Base-by-base conservation (phyloP, 768 basidiomycete species). In the Rhodosporidiobolus sp. region DNA sequence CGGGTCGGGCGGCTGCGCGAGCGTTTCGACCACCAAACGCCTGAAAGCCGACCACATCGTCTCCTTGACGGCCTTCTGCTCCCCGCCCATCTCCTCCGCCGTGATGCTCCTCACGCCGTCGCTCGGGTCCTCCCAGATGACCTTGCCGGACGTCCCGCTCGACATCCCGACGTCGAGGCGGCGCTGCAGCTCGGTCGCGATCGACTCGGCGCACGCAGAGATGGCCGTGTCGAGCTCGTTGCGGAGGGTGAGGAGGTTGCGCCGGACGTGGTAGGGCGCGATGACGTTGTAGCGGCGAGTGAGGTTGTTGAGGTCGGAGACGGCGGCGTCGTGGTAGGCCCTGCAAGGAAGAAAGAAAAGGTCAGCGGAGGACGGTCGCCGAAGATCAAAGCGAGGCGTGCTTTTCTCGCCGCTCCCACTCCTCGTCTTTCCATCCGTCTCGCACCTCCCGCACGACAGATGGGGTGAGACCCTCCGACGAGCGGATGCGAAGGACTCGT, bases 221-320 rank as follows among this genome's bases (percentile, higher is more conserved):
- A 72, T 48, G 28, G 56, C 55, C 0, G 80, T 83, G 69, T 83
- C 83, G 19, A 92, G 82, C 82, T 92, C 91, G 28, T 79, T 81
- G 16, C 83, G 83, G 32, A 86, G 84, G 32, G 83, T 81, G 70
- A 89, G 84, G 70, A 88, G 86, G 8, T 86, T 82, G 58, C 89
- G 82, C 28, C 91, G 85, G n/a, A 89, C 91, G 43, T 72, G 30
- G 77, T 89, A 90, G 3, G 90, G 91, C 20, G 91, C 92, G 55
- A 89, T 79, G 12, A 85, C 88, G 78, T 94, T 93, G 81, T 91
- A 90, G 81, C 88, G 87, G 60, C 90, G 84, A 35, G 92, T 88
- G 10, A 89, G 83, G 6, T 86, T 68, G 61, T 75, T 71, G n/a
- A 75, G 55, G 30, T 69, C 59, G 35, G 34, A 56, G 19, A 75